Base-by-base conservation (phyloP, 495 filamentous ascomycete genomes). In the Podospora sp. region DNA sequence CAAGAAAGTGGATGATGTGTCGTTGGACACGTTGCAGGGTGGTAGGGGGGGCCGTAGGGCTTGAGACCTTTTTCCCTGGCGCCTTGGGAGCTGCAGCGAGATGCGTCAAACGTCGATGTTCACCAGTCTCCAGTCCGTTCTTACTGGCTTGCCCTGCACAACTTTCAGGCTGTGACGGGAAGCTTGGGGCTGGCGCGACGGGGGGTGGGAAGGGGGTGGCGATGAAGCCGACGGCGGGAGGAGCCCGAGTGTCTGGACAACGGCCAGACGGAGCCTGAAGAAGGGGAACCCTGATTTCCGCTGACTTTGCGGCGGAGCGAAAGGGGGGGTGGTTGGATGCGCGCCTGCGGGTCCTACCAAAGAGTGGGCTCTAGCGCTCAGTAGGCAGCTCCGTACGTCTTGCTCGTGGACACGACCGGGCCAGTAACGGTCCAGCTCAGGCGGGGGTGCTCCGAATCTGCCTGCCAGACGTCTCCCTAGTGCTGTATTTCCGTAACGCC, bases 11-110 rank as follows among this genome's bases (percentile, higher is more conserved):
- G 77, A 72, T 82, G 81, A 84, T 82, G 82, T 82, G 80, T 83
- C 78, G 79, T 78, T 79, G 80, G 80, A 82, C 82, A 84, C 81
- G 82, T 83, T 81, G 82, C 80, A 83, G 78, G 71, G 77, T 80
- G 74, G 79, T 81, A 79, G 74, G 77, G 80, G 78, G 77, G 70
- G 77, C 79, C 73, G 79, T 82, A 79, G 74, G 77, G 80, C 79
- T 79, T 79, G 80, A 75, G 79, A 79, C 75, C 68, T 69, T 68
- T 73, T 64, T 67, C 68, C 69, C 65, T 73, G 74, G 77, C 79
- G 78, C 76, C 81, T 81, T 77, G 72, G 63, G 63, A 80, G 74
- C 79, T 82, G 81, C 81, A 82, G 73, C 72, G 66, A 71, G 72
- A 69, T 80, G 79, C 79, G 78, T 80, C 75, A 80, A 78, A 76